Evolutionary conservation across 2,329 filamentous ascomycete genomes (phyloP).

Genomic region (Colletotrichum limetticola): DNA sequence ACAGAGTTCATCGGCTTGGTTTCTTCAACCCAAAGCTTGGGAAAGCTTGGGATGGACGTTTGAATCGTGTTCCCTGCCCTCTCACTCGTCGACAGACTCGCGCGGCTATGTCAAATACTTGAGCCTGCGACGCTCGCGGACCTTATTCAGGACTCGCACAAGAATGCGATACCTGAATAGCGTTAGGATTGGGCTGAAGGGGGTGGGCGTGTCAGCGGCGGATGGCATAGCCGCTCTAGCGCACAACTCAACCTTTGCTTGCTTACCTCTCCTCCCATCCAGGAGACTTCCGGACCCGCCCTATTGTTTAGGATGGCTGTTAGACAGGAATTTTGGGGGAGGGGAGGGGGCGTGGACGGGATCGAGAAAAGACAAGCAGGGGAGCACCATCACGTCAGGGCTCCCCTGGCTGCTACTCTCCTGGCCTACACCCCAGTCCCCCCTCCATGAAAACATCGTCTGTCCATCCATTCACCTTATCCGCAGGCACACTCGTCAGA

Average conservation of each 20-base stretch:
- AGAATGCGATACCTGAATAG: slow-evolving; percentile 24
- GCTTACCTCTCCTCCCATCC: slow-evolving; percentile 3
- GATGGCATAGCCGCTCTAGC: slow-evolving; percentile 33
- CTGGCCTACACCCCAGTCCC: slow-evolving; percentile 2
- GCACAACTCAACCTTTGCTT: slow-evolving; percentile 23
- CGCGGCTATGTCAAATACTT: slow-evolving; percentile 27
- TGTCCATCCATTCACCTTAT: slow-evolving; percentile 17
- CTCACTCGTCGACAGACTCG: slow-evolving; percentile 23
- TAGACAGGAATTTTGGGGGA: not conserved
- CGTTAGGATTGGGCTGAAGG: slow-evolving; percentile 30
- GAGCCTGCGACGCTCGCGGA: slow-evolving; percentile 27
- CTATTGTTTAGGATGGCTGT: slow-evolving; percentile 26
- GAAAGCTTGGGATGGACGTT: slow-evolving; percentile 21
- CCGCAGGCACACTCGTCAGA: slow-evolving; percentile 8
- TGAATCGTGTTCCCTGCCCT: slow-evolving; percentile 26
- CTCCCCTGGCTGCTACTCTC: slow-evolving; percentile 9
- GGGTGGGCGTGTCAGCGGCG: slow-evolving; percentile 32
- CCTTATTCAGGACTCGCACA: slow-evolving; percentile 18
- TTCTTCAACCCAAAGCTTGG: slow-evolving; percentile 11
- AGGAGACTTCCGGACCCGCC: slow-evolving; percentile 28
- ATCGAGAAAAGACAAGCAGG: slow-evolving; percentile 18
- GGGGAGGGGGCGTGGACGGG: slow-evolving; percentile 14
- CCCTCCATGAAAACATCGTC: slow-evolving; percentile 2
- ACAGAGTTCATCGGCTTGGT: slow-evolving; percentile 14
- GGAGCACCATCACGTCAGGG: slow-evolving; percentile 25